These are phyloP conservation scores for Geoglossum glabrum DNA, from an alignment of 495 filamentous ascomycete species.

Conservation along the genomic window DNA sequence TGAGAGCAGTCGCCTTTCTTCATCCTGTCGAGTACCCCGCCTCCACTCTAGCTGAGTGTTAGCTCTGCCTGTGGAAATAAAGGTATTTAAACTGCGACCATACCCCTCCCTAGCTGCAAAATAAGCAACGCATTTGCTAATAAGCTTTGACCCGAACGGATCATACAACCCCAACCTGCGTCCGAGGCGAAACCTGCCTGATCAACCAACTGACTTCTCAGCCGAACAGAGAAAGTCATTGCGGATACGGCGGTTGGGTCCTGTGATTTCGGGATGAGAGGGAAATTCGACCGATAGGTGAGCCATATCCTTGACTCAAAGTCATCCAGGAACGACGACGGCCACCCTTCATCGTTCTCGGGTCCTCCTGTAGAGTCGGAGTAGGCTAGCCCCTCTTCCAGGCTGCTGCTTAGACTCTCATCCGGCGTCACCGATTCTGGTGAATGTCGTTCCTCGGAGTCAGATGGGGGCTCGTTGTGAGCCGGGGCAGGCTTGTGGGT, in stretches of 20 bases:
- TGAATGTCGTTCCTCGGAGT: not conserved
- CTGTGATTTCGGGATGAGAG: constrained; percentile 57
- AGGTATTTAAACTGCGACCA: constrained; percentile 5
- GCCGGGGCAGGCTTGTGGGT: not conserved
- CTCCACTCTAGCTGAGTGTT: constrained; percentile 50
- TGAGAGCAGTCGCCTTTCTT: constrained; percentile 55
- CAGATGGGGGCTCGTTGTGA: not conserved
- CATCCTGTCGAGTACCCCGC: constrained; percentile 29
- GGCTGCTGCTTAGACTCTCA: constrained; percentile 2
- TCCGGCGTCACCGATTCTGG: constrained; percentile 4
- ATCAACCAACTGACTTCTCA: constrained; percentile 64
- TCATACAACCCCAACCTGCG: constrained; percentile 98
- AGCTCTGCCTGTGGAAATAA: not conserved
- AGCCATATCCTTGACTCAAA: constrained; percentile 92
- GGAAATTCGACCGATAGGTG: constrained; percentile 82
- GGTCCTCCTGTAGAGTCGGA: constrained; percentile 19
- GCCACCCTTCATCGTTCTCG: constrained; percentile 48
- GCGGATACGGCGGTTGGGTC: constrained; percentile 45
- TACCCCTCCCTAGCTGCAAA: constrained; percentile 63
- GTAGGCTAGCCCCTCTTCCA: constrained; percentile 14
- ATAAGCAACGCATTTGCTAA: constrained; percentile 66
- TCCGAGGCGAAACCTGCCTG: constrained; percentile 77
- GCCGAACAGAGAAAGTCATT: constrained; percentile 68
- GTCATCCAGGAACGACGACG: constrained; percentile 67
- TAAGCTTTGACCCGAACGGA: constrained; percentile 83